phyloP scores from a whole-genome alignment of 345 rosid species.

The Lepidium aucheri region DNA sequence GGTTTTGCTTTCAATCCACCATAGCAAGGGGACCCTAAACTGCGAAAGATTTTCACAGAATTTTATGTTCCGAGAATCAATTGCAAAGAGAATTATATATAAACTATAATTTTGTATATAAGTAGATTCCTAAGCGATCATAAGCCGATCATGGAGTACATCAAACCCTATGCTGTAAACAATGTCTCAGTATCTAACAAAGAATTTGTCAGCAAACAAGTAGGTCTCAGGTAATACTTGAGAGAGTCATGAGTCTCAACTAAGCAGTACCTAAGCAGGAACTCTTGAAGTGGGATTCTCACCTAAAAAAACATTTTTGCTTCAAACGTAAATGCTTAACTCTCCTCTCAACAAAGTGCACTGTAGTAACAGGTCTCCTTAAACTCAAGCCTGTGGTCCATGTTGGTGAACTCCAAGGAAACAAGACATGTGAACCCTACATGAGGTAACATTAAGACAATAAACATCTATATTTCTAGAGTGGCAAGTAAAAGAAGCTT shows the following conservation, averaged over 20 bases:
- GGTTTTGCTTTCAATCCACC: slow-evolving; percentile 43
- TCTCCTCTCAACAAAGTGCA: slow-evolving; percentile 40
- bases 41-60: slow-evolving; percentile 38
- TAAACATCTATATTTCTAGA: not conserved
- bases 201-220: not conserved
- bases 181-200: not conserved
- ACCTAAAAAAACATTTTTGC: slow-evolving; percentile 42
- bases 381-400: slow-evolving; percentile 49
- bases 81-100: not conserved
- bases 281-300: slow-evolving; percentile 7
- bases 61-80: not conserved
- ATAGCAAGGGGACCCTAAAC: slow-evolving; percentile 45
- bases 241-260: not conserved
- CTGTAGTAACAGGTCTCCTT: slow-evolving; percentile 35
- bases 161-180: not conserved
- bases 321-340: slow-evolving; percentile 37
- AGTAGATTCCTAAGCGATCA: not conserved
- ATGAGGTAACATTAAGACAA: slow-evolving; percentile 3
- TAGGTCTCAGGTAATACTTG: not conserved
- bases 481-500: not conserved
- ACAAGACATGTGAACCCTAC: slow-evolving; percentile 61
- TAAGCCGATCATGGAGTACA: not conserved
- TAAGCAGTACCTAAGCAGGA: not conserved
- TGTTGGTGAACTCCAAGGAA: slow-evolving; percentile 47
- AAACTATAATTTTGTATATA: not conserved